phyloP scores from a whole-genome alignment of 2,329 filamentous ascomycete species.

The Neonectria hederae region DNA sequence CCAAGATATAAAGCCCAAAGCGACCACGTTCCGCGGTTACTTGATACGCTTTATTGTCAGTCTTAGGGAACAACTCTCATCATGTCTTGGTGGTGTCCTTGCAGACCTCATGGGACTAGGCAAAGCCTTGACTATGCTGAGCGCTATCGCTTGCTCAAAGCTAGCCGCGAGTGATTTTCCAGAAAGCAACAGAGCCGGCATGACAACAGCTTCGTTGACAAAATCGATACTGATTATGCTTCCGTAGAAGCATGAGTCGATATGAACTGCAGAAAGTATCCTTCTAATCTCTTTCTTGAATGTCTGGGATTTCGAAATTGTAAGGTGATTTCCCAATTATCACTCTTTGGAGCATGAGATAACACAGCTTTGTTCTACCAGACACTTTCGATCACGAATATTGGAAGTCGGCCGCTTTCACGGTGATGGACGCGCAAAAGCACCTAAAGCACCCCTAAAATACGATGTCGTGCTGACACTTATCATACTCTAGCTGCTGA shows the following conservation, averaged over 20 bases:
- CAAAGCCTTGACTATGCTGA: neutral
- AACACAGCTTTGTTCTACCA: neutral
- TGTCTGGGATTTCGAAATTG: neutral
- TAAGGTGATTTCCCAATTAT: neutral
- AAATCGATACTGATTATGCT: neutral
- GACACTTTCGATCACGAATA: neutral
- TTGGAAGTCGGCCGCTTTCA: neutral
- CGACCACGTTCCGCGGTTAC: neutral
- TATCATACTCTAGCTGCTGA: neutral
- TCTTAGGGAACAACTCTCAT: neutral
- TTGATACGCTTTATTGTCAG: neutral
- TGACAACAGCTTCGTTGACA: neutral
- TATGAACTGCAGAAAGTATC: no score
- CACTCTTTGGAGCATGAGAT: neutral
- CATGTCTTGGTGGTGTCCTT: neutral
- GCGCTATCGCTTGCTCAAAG: neutral
- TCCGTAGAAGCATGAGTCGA: neutral
- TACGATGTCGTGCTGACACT: neutral
- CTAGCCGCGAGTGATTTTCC: no score
- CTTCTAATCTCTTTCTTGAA: neutral
- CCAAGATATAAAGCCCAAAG: neutral
- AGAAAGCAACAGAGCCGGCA: no score
- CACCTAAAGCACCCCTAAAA: neutral
- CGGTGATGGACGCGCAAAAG: neutral
- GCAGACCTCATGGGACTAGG: neutral